Conservation (phyloP, 2,329 filamentous ascomycete genomes). For the Aspergillus fischeri region DNA sequence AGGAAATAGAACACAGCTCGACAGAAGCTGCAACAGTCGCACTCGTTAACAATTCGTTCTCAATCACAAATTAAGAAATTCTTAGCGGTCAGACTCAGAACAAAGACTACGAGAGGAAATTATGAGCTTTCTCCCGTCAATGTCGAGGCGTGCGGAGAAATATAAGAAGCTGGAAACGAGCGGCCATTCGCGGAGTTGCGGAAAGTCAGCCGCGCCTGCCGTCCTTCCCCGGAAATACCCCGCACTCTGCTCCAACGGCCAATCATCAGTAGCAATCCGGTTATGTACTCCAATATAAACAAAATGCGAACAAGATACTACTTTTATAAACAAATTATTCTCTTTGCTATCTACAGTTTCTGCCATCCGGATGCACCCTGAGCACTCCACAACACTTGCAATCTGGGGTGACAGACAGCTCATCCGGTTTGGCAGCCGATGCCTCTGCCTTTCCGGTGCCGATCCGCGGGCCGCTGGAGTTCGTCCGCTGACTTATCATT, state of each 20-base stretch:
- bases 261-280: not conserved
- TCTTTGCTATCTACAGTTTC: not conserved
- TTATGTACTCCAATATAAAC: not conserved
- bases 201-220: constrained; percentile 12
- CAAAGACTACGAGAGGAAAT: not conserved
- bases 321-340: not conserved
- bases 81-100: not conserved
- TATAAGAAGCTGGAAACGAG: constrained; percentile 1
- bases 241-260: not conserved
- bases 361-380: not conserved
- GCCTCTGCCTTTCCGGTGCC: constrained; percentile 12
- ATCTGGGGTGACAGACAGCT: constrained; percentile 6
- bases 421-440: constrained; percentile 16
- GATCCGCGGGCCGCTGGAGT: constrained; percentile 19
- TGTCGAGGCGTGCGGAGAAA: not conserved
- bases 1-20: not conserved
- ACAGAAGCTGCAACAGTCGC: not conserved
- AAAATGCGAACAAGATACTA: not conserved
- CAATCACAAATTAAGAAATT: not conserved
- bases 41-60: not conserved
- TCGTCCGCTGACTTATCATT: no score
- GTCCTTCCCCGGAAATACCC: constrained; percentile 17
- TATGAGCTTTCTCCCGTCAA: not conserved
- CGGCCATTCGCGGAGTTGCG: constrained; percentile 19
- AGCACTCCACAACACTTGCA: not conserved